A percentile compares a stretch with the other conserved stretches of the same genome.
Conservation (phyloP, 352 stramenopile species). For the Globisporangium lucens region DNA sequence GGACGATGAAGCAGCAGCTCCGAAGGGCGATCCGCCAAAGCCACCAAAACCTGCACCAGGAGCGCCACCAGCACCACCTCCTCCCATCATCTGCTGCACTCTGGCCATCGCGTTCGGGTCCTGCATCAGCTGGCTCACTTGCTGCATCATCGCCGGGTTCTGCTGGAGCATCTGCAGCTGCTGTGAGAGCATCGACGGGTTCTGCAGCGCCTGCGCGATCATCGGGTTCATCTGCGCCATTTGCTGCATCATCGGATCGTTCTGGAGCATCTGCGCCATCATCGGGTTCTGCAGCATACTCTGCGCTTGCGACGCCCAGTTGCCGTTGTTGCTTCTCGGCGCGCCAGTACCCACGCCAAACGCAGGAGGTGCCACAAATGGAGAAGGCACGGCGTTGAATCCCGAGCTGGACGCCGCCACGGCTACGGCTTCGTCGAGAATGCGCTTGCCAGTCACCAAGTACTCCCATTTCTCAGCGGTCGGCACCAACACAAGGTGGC, state of each 20-base stretch:
- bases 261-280: conserved; percentile 65
- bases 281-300: conserved; percentile 74
- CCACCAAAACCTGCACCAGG: conserved; percentile 17
- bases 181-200: conserved; percentile 66
- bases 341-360: background rate
- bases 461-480: conserved; percentile 75
- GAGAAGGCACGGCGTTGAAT: conserved; percentile 18
- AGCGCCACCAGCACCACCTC: conserved; percentile 11
- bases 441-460: conserved; percentile 55
- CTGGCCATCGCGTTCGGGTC: conserved; percentile 65
- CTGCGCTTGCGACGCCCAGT: conserved; percentile 59
- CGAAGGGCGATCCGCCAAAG: conserved; percentile 27
- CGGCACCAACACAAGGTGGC: conserved; percentile 63
- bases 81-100: conserved; percentile 68
- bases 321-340: conserved; percentile 5
- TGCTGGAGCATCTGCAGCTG: conserved; percentile 68
- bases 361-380: background rate
- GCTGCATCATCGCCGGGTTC: conserved; percentile 79
- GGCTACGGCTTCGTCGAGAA: conserved; percentile 54
- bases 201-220: conserved; percentile 72
- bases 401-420: conserved; percentile 9
- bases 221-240: conserved; percentile 78
- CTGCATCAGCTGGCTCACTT: conserved; percentile 79
- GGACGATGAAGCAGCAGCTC: conserved; percentile 19
- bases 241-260: conserved; percentile 75